Base-by-base conservation (phyloP, 208 protist species). In the Blechomonas ayalai region DNA sequence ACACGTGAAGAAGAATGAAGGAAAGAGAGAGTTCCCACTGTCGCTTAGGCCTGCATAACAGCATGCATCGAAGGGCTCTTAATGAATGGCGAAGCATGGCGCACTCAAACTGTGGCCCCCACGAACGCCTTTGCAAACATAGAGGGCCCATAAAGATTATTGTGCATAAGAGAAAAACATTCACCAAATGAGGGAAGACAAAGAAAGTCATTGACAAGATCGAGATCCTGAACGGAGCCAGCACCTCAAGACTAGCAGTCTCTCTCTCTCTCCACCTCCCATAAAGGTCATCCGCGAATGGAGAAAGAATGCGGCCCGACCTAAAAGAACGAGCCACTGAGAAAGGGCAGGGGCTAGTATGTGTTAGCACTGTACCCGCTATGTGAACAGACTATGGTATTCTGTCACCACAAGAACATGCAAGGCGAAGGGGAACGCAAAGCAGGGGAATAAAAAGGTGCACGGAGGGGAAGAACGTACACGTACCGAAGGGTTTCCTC, bases 291-390 rank as follows among this genome's bases (percentile, higher is more conserved):
- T n/a, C n/a, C n/a, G n/a, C n/a, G n/a, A n/a, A n/a, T n/a, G 31
- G 33, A 40, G 15, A 5, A 50, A 19, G 23, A 53, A 7, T 13
- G 19, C 13, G 5, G 1, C 37, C 47, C 19, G 33, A 32, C n/a
- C 13, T 12, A 15, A 36, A 13, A 34, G 22, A 59, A 13, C 13
- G 23, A 27, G 20, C n/a, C n/a, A n/a, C n/a, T n/a, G n/a, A n/a
- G n/a, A n/a, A n/a, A n/a, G n/a, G 37, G 52, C 24, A 24, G 2
- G 18, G 31, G 2, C 28, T 33, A 57, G 8, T 27, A 20, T 44
- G 10, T 9, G 26, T 54, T 46, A 52, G 60, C 16, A 45, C 18
- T 44, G 42, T 60, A 56, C 24, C n/a, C 19, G 39, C 32, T 38
- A 38, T 19, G 12, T 32, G 39, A 38, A 15, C 20, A 51, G 16